Conservation (phyloP, 2,329 filamentous ascomycete genomes). For the Claviceps arundinis region DNA sequence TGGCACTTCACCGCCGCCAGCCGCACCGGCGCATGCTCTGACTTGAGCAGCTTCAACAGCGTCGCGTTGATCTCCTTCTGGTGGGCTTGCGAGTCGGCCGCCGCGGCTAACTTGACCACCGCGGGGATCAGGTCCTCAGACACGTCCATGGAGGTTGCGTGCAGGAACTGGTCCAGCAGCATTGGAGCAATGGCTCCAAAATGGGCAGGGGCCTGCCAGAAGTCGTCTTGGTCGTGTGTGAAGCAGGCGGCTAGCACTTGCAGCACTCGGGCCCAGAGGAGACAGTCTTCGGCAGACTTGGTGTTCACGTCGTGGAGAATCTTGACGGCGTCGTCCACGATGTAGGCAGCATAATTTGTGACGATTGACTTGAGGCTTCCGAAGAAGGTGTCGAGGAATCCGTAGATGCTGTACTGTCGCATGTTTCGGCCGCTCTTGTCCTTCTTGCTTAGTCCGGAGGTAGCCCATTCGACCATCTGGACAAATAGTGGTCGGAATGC, state of each 20-base stretch:
- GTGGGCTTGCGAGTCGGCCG: constrained; percentile 75
- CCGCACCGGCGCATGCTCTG: constrained; percentile 56
- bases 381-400: constrained; percentile 70
- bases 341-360: constrained; percentile 77
- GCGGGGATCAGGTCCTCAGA: constrained; percentile 52
- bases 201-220: constrained; percentile 87
- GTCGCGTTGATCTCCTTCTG: constrained; percentile 76
- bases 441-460: constrained; percentile 44
- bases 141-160: constrained; percentile 31
- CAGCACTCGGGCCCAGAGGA: constrained; percentile 58
- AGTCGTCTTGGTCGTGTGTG: constrained; percentile 82
- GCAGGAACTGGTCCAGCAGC: constrained; percentile 52
- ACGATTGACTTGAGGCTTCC: constrained; percentile 83
- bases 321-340: constrained; percentile 61
- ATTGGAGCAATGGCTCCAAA: constrained; percentile 60
- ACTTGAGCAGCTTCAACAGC: constrained; percentile 66
- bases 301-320: constrained; percentile 44
- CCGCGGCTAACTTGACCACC: constrained; percentile 65
- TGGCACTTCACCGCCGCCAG: constrained; percentile 74
- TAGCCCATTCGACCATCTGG: constrained; percentile 72
- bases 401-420: constrained; percentile 65
- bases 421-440: constrained; percentile 44
- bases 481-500: constrained; percentile 86
- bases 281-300: constrained; percentile 31
- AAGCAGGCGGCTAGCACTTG: constrained; percentile 63